Conservation (phyloP, 345 rosid species). For the Bruguiera sexangula region DNA sequence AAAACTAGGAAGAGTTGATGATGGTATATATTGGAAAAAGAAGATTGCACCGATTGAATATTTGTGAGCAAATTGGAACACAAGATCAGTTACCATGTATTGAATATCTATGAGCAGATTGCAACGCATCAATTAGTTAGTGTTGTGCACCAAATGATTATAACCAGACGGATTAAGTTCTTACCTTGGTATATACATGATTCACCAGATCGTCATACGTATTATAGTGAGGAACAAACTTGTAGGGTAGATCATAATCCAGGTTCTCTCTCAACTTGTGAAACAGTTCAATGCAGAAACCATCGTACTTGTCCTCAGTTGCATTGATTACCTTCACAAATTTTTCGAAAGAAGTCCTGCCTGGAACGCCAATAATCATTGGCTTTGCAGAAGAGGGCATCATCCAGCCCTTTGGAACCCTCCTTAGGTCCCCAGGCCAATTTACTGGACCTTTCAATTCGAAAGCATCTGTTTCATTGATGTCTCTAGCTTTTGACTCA, state of each 20-base stretch:
- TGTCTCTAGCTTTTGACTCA: background rate
- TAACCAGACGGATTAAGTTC: background rate
- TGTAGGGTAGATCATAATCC: slow-evolving; percentile 24
- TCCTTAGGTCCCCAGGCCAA: slow-evolving; percentile 36
- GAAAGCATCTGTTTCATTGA: background rate
- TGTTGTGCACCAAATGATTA: background rate
- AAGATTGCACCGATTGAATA: no score
- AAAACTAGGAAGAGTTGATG: no score
- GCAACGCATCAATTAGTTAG: background rate
- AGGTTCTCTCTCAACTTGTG: slow-evolving; percentile 3
- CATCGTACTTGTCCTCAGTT: slow-evolving; percentile 21
- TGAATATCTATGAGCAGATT: no score
- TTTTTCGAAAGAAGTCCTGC: slow-evolving; percentile 32
- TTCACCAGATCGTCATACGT: slow-evolving; percentile 39
- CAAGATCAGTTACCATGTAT: no score
- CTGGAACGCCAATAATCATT: slow-evolving; percentile 46
- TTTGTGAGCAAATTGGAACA: no score
- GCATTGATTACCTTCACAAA: slow-evolving; percentile 34
- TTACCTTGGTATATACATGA: slow-evolving; percentile 46
- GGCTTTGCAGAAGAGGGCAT: slow-evolving; percentile 30
- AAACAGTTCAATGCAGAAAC: slow-evolving; percentile 57
- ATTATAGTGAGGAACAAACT: slow-evolving; percentile 27
- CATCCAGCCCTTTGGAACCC: slow-evolving; percentile 38
- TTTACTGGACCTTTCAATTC: slow-evolving; percentile 17
- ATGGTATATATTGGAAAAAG: no score